Evolutionary conservation across 2,329 filamentous ascomycete species (phyloP), one percentile per base, ranked within the genome.

Genomic region (Alternaria sp.): DNA sequence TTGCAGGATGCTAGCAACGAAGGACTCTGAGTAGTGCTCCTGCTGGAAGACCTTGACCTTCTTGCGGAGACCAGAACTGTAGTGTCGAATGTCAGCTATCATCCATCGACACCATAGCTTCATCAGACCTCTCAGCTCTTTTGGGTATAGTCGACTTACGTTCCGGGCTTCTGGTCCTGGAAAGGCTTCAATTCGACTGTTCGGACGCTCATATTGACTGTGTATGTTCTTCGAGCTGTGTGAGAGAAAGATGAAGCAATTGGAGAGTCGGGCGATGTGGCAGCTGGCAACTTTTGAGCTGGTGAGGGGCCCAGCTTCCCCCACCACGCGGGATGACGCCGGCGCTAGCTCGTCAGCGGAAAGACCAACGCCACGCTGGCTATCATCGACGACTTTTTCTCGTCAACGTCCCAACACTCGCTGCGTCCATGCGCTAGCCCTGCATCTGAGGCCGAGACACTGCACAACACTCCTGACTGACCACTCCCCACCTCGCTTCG

Each of bases 31-130:
- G 87, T 99, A 99, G 84, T 99, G 88, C 64, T 90, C 87, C 83
- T 97, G 87, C 83, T 99, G 93, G 87, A 99, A 99, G 80, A 97
- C 92, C 78, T 93, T 94, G 84, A 98, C 96, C 89, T 97, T 98
- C 85, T 99, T 99, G 70, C 96, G 94, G 82, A 99, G 93, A 82
- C 96, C 96, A 72, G 96, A 99, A 73, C 95, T 98, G 58, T 63
- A 49, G 50, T 64, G 67, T 1, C 58, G 57, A 68, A 26, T 51
- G 70, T 77, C 60, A 79, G 78, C 71, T 67, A 71, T 67, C 43
- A 50, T 66, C 65, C 65, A 15, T 50, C 15, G 11, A 55, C 7
- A n/a, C 30, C 25, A 47, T 58, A 65, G 63, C 55, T 54, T 47
- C 51, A 64, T 59, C 20, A 26, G 21, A 8, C 49, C 41, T 44